Base-by-base conservation (phyloP, 768 basidiomycete species). In the Amanita pallidorosea region DNA sequence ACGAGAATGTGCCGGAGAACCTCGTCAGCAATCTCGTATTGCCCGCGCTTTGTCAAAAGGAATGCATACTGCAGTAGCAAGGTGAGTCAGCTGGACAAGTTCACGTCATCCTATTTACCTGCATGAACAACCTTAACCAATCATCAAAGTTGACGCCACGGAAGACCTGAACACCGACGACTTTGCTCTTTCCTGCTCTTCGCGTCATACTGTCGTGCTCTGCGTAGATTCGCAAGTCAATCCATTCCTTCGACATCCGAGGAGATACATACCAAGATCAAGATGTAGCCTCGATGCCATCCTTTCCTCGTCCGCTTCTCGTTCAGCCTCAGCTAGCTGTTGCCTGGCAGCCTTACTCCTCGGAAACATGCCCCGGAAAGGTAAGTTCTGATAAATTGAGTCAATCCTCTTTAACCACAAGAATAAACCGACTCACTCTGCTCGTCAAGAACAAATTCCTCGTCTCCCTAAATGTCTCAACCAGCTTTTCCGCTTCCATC, bases 401-500 rank as follows among this genome's bases (percentile, higher is more conserved):
- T 7, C 9, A 13, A 23, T 13, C 11, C 29, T 4, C n/a, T 12
- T 11, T 31, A n/a, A 35, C 4, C 15, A 20, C 5, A 57, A 34
- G 42, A 33, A 35, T 45, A 38, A 43, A 20, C 23, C 18, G 3
- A 66, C 80, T 58, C 53, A 92, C 92, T 57, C 83, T 68, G 25
- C 83, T 83, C 2, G 84, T 81, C 57, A 85, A 73, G 61, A 95
- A 99, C 55, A 97, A 62, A 54, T 82, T 79, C 54, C 83, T 76
- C 1, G 93, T 93, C 68, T 92, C 85, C 47, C 95, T 71, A 67
- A 93, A 97, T 63, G 79, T 83, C 54, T 96, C 93, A 3, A 96
- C 76, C 42, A 99, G 70, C 57, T 80, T 85, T 61, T 90, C 88
- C 0, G 91, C 90, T 58, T 90, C 83, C 25, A 83, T 61, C 56